A percentile compares a stretch with the other conserved stretches of the same genome.
These are phyloP conservation scores for Podila clonocystis DNA, from an alignment of 192 early-diverging fungal genomes.

Conservation along the genomic window DNA sequence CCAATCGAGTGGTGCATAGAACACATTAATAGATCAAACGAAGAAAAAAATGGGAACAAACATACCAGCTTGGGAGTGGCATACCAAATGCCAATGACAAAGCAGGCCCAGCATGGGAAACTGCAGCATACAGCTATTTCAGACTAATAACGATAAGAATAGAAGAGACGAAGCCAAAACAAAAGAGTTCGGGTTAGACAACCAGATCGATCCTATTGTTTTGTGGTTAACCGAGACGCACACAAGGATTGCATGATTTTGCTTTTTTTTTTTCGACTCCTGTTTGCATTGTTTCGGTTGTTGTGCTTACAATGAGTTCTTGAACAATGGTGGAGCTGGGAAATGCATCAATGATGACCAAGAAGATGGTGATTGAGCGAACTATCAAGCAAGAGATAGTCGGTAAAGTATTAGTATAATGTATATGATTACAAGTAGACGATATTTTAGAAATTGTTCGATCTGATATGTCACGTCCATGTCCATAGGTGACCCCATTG, in stretches of 20 bases:
- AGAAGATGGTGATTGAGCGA: conserved; percentile 42
- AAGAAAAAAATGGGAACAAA: not conserved
- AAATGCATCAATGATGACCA: conserved; percentile 49
- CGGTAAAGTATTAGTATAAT: not conserved
- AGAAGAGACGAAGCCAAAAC: not conserved
- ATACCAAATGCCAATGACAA: conserved; percentile 49
- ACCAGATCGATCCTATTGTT: no score
- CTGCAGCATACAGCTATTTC: conserved; percentile 49
- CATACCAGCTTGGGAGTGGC: conserved; percentile 50
- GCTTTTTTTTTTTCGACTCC: not conserved
- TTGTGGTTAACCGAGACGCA: not conserved
- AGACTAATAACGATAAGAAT: conserved; percentile 11
- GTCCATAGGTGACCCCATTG: no score
- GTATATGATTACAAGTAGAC: no score
- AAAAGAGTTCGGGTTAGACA: no score
- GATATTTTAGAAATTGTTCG: no score
- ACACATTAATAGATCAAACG: not conserved
- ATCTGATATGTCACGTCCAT: no score
- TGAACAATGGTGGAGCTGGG: conserved; percentile 44
- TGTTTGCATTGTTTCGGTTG: not conserved
- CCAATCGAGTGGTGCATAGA: not conserved
- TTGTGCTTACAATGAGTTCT: conserved; percentile 42
- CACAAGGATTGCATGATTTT: not conserved
- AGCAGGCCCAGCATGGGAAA: conserved; percentile 53
- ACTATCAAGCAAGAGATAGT: conserved; percentile 11